Conservation (phyloP, 176 grass and related monocot genomes). For the Ampelocalamus luodianensis region DNA sequence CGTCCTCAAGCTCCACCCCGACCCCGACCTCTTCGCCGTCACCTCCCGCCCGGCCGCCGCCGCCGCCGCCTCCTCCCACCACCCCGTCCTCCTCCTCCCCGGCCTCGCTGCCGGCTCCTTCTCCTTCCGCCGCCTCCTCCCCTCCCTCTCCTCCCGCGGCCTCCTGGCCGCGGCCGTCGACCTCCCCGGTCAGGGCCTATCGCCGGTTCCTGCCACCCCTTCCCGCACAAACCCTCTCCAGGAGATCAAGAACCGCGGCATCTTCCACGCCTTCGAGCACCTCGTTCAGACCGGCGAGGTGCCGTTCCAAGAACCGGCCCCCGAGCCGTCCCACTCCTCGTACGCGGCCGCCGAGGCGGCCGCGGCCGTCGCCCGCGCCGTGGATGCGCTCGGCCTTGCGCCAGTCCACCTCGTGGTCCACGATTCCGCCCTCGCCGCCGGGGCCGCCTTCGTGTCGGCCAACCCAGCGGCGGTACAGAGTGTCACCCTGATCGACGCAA, state of each 20-base stretch:
- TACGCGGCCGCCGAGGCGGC: constrained; percentile 54
- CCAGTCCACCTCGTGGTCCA: constrained; percentile 81
- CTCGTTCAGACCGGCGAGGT: constrained; percentile 73
- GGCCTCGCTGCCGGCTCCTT: constrained; percentile 68
- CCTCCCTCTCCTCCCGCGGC: constrained; percentile 42
- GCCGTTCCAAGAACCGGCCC: constrained; percentile 54
- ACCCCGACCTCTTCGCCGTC: constrained; percentile 51
- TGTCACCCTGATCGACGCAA: constrained; percentile 67
- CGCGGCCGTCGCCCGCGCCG: constrained; percentile 45
- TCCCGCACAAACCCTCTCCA: constrained; percentile 33
- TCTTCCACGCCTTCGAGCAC: constrained; percentile 89
- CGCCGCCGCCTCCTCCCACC: background rate
- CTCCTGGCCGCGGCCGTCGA: constrained; percentile 53
- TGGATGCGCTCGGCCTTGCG: constrained; percentile 52
- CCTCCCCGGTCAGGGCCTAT: constrained; percentile 70
- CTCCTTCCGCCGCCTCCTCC: constrained; percentile 68
- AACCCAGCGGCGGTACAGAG: constrained; percentile 54
- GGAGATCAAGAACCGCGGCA: constrained; percentile 63
- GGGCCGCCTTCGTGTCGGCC: constrained; percentile 52
- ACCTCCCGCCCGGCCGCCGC: constrained; percentile 43
- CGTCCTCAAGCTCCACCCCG: constrained; percentile 55
- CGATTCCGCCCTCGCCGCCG: constrained; percentile 62
- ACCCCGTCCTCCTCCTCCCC: constrained; percentile 59
- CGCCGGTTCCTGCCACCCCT: background rate
- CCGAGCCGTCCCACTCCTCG: constrained; percentile 22